These are phyloP conservation scores for Fusarium protoensiforme DNA, from an alignment of 2,329 filamentous ascomycete genomes.

Conservation along the genomic window DNA sequence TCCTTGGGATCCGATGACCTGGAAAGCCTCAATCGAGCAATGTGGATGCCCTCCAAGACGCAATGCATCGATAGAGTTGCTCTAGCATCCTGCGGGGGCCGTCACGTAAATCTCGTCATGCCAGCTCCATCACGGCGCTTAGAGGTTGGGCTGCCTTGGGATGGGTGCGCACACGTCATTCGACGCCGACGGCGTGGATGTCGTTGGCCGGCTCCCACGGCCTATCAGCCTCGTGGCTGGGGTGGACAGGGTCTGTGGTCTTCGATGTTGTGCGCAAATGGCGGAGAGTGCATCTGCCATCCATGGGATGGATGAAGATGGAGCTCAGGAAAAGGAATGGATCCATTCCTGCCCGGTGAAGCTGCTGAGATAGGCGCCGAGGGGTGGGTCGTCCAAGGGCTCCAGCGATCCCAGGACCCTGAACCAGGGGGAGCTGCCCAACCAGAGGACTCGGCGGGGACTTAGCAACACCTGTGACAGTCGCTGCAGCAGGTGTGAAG, in stretches of 20 bases:
- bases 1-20: conserved; percentile 9
- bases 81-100: conserved; percentile 24
- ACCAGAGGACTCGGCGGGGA: conserved; percentile 10
- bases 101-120: conserved; percentile 29
- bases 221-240: conserved; percentile 21
- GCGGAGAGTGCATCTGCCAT: conserved; percentile 8
- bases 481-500: conserved; percentile 38
- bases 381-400: conserved; percentile 8
- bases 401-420: conserved; percentile 10
- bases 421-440: background rate
- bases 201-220: conserved; percentile 17
- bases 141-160: conserved; percentile 19
- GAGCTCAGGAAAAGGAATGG: background rate
- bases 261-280: conserved; percentile 8
- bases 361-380: conserved; percentile 27
- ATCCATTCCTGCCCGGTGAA: background rate
- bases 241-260: conserved; percentile 13
- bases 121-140: conserved; percentile 38
- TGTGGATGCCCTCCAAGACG: background rate
- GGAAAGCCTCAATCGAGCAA: background rate
- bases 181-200: conserved; percentile 37
- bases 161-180: conserved; percentile 37
- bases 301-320: background rate
- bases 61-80: conserved; percentile 7
- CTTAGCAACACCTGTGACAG: conserved; percentile 37